Evolutionary conservation across 352 stramenopile species (phyloP), one percentile per base, ranked within the genome.

Genomic region (Phytophthora multivora): DNA sequence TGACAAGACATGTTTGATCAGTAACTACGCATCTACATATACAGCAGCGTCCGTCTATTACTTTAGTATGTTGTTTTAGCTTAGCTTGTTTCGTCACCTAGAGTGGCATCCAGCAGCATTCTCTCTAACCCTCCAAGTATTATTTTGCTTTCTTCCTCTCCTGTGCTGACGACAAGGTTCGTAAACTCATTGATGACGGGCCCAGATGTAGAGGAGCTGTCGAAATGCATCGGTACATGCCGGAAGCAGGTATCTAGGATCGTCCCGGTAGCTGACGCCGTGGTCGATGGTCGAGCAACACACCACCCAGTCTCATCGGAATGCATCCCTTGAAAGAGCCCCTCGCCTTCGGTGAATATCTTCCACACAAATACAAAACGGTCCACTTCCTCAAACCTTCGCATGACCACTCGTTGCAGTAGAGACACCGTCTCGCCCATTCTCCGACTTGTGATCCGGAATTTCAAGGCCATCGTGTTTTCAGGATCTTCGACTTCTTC

Each of bases 1-100:
- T 63, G 12, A 62, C 56, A 41, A 45, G 43, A 39, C 30, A 62
- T 33, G 45, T 56, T n/a, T 67, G 31, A 67, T n/a, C n/a, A n/a
- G n/a, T n/a, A n/a, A n/a, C n/a, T n/a, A n/a, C n/a, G n/a, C n/a
- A n/a, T n/a, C n/a, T n/a, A n/a, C n/a, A n/a, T n/a, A n/a, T n/a
- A n/a, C n/a, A n/a, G n/a, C n/a, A n/a, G n/a, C n/a, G n/a, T n/a
- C n/a, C n/a, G n/a, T n/a, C n/a, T n/a, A n/a, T n/a, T n/a, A n/a
- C n/a, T n/a, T 43, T 9, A 11, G 19, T 15, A 1, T 25, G 9
- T n/a, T 25, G 9, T n/a, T 45, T 15, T 19, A 35, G 26, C 36
- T 21, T 30, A 51, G 15, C 15, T 12, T 51, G 12, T 33, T 13
- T 4, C 9, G 28, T 13, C 13, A 33, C 28, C 28, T 33, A 33